phyloP scores from a whole-genome alignment of 345 rosid species.

The Pistacia integerrima region DNA sequence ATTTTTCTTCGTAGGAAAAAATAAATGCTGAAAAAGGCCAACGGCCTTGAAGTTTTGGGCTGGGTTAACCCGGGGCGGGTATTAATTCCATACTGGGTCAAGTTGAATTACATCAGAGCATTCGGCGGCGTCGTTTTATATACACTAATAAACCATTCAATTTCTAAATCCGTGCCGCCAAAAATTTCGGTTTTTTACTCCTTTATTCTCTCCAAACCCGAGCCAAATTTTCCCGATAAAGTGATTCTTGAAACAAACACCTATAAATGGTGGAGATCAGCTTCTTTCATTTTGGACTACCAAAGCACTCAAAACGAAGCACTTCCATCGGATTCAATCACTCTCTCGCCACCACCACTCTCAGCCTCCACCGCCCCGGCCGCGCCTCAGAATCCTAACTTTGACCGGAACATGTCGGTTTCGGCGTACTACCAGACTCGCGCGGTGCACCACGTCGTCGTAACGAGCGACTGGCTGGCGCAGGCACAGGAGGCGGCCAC shows the following conservation, averaged over 20 bases:
- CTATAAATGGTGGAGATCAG: conserved; percentile 70
- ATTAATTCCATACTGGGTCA: too few relatives aligned
- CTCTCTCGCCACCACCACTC: conserved; percentile 40
- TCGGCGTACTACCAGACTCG: conserved; percentile 90
- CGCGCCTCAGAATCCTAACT: conserved; percentile 33
- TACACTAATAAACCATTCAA: too few relatives aligned
- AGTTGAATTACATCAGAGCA: too few relatives aligned
- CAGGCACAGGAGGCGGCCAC: conserved; percentile 55
- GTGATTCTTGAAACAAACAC: conserved; percentile 25
- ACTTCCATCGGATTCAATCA: conserved; percentile 32
- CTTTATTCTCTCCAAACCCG: not conserved
- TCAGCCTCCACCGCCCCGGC: conserved; percentile 21
- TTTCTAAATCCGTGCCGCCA: not conserved
- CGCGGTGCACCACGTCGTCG: conserved; percentile 86
- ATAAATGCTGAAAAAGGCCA: too few relatives aligned
- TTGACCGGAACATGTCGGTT: conserved; percentile 42
- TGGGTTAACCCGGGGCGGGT: too few relatives aligned
- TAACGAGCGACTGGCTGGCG: conserved; percentile 85
- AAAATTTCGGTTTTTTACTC: not conserved
- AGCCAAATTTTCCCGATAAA: conserved; percentile 35
- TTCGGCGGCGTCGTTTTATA: too few relatives aligned
- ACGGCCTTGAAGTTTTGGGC: too few relatives aligned
- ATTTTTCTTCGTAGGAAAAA: too few relatives aligned
- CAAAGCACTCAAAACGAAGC: conserved; percentile 29
- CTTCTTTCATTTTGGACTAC: conserved; percentile 82